A percentile compares a stretch with the other conserved stretches of the same genome.
These are phyloP conservation scores for Plasmodium coatneyi DNA, from an alignment of 169 alveolate species.

Conservation along the genomic window DNA sequence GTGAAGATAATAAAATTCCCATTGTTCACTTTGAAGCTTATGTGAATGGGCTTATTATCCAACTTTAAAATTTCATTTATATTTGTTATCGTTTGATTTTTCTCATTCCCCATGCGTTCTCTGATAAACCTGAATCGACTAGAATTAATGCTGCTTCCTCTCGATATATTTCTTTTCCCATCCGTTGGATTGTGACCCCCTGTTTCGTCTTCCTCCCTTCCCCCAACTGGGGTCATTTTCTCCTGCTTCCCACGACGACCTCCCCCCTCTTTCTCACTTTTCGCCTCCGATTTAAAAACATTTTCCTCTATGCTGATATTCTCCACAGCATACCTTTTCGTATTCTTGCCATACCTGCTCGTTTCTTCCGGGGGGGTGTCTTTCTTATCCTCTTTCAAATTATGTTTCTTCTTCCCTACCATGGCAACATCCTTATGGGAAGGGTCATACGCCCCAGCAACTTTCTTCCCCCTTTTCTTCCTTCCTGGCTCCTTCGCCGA, in stretches of 20 bases:
- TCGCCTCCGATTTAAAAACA: conserved; percentile 3
- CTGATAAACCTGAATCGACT: conserved; percentile 14
- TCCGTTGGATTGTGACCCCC: not conserved
- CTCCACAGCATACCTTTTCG: not conserved
- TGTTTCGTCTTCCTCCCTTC: not conserved
- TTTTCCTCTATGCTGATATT: conserved; percentile 1
- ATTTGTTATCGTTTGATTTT: conserved; percentile 41
- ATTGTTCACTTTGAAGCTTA: conserved; percentile 69
- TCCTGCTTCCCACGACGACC: not conserved
- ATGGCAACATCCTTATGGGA: not conserved
- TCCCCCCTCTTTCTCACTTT: not conserved
- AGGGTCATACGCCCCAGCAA: not conserved
- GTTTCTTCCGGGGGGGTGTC: not conserved
- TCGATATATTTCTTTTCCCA: not conserved
- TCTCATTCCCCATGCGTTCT: conserved; percentile 23
- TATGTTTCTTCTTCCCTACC: not conserved
- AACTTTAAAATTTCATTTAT: conserved; percentile 62
- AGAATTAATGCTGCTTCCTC: not conserved
- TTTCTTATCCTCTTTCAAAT: not conserved
- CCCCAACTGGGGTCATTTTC: not conserved
- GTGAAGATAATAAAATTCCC: conserved; percentile 73
- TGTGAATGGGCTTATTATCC: conserved; percentile 68
- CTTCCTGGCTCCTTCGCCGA: conserved; percentile 9
- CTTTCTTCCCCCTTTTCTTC: conserved; percentile 9
- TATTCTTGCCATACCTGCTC: not conserved